A percentile compares a stretch with the other conserved stretches of the same genome.
Conservation (phyloP, 208 protist species). For the Trypanosoma congolense region DNA sequence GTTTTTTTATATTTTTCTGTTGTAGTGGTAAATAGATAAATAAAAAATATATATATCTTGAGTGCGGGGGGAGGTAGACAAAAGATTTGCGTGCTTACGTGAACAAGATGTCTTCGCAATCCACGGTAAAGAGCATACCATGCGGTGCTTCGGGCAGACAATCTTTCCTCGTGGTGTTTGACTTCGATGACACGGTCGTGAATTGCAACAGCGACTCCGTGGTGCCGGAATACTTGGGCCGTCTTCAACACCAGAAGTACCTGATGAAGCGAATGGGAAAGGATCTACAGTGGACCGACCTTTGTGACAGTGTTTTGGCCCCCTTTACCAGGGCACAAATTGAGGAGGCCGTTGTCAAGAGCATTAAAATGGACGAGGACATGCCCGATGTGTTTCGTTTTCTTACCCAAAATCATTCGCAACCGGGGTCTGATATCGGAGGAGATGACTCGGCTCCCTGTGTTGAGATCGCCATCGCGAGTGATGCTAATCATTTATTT, state of each 20-base stretch:
- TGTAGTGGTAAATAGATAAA: too few relatives aligned
- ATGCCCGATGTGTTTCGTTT: constrained; percentile 74
- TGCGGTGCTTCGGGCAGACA: constrained; percentile 24
- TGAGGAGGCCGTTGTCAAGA: constrained; percentile 34
- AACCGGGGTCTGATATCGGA: constrained; percentile 26
- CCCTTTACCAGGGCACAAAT: constrained; percentile 55
- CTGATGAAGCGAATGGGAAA: constrained; percentile 21
- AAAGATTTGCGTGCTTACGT: too few relatives aligned
- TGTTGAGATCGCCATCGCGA: constrained; percentile 79
- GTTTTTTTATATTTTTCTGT: too few relatives aligned
- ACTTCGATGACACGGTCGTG: constrained; percentile 87
- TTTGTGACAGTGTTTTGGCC: constrained; percentile 68
- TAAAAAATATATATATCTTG: too few relatives aligned
- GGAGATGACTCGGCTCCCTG: constrained; percentile 19
- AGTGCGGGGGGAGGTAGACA: too few relatives aligned
- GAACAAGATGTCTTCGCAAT: too few relatives aligned
- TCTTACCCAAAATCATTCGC: constrained; percentile 19
- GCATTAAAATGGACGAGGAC: constrained; percentile 42
- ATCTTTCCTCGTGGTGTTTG: constrained; percentile 86
- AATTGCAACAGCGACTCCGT: constrained; percentile 85
- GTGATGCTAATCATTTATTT: constrained; percentile 77
- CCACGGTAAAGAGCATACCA: not conserved
- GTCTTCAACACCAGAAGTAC: constrained; percentile 23
- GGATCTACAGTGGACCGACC: constrained; percentile 71
- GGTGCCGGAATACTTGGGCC: constrained; percentile 53